Evolutionary conservation across 2,329 filamentous ascomycete genomes (phyloP), one percentile per base, ranked within the genome.

Genomic region (Nigrospora sphaerica): DNA sequence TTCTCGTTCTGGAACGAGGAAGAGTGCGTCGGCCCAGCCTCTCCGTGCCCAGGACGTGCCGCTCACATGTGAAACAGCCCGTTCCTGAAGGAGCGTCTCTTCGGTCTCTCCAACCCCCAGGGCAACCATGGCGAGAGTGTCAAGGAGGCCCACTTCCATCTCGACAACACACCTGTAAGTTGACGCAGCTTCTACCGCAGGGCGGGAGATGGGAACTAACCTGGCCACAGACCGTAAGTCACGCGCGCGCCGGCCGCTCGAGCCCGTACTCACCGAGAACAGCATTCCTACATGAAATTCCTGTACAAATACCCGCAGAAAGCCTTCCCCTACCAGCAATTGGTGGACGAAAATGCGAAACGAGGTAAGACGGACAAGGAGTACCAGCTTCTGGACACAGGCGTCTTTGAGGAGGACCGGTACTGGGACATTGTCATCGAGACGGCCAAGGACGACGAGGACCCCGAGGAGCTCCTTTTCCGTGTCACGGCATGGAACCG

Each of bases 381-480:
- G 63, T 97, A 95, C 68, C 92, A 96, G 64, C 80, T 97, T 46
- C 76, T 90, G 46, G 92, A 97, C 63, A 95, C 91, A 0, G 89
- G 86, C 37, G 75, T 85, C 44, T 97, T 97, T 62, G 81, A 93
- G 42, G 88, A 96, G 42, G 80, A 95, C 68, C 76, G 85, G 53
- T 97, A 97, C 71, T 97, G 91, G 87, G 92, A 97, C 63, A 95
- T 96, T 57, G 86, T 91, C 62, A 96, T 97, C 53, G 92, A 97
- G 70, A 95, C 88, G 7, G 92, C 91, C 48, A 97, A 97, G 69
- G 92, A 96, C 63, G 78, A 79, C n/a, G 83, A 95, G 51, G 86
- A 96, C 57, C 85, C 89, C 18, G 91, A 97, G 28, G 89, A 96
- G 69, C 73, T 97, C 12, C 74, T 95, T 31, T 97, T 96, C 72